phyloP scores from a whole-genome alignment of 1,284 basidiomycete genomes.

The Trichosporon faecale region DNA sequence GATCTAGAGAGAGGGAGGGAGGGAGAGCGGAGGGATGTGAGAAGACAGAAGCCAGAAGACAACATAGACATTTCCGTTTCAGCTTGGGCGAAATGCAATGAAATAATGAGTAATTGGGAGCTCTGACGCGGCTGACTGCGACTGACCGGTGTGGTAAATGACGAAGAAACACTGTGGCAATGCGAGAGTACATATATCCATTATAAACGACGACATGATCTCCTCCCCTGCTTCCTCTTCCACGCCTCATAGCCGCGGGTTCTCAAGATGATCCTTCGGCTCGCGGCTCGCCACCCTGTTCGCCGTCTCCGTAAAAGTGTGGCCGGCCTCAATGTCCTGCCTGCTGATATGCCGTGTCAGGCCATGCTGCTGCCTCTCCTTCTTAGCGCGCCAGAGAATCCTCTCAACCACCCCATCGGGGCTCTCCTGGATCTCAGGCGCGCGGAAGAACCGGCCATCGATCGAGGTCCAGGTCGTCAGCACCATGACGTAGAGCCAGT shows the following conservation, averaged over 20 bases:
- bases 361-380: slow-evolving; percentile 33
- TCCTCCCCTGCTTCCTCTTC: no score
- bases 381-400: slow-evolving; percentile 42
- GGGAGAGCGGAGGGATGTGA: background rate
- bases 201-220: no score
- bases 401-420: slow-evolving; percentile 56
- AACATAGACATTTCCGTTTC: background rate
- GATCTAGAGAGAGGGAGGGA: background rate
- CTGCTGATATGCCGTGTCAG: background rate
- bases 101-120: background rate
- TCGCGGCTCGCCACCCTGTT: background rate
- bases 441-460: slow-evolving; percentile 56
- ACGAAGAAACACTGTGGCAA: background rate
- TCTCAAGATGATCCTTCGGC: slow-evolving; percentile 4
- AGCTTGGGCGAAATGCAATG: background rate
- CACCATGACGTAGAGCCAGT: slow-evolving; percentile 60
- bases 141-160: no score
- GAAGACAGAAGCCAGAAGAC: background rate
- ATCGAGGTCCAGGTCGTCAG: slow-evolving; percentile 54
- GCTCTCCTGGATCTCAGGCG: slow-evolving; percentile 54
- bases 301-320: background rate
- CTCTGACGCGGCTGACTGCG: no score
- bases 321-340: background rate
- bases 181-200: background rate
- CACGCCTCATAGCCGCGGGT: background rate